These are phyloP conservation scores for Cryphonectria carpinicola DNA, from an alignment of 2,329 filamentous ascomycete genomes.

Conservation along the genomic window DNA sequence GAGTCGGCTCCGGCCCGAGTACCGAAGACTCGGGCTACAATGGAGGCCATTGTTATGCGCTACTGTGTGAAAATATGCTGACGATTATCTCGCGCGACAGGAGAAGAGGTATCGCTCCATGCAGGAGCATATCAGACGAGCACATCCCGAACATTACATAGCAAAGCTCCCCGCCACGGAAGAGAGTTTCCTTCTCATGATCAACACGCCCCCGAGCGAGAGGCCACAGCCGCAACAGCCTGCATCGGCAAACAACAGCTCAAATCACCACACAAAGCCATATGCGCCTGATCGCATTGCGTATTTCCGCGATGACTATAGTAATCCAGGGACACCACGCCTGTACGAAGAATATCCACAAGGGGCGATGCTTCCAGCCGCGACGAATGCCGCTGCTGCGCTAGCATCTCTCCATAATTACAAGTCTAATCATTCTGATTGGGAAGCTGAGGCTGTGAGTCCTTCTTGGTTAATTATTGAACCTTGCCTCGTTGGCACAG, in stretches of 20 bases:
- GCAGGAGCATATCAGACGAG: constrained; percentile 98
- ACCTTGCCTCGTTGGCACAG: constrained; percentile 6
- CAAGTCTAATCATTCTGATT: constrained; percentile 71
- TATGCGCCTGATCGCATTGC: constrained; percentile 67
- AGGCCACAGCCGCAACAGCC: constrained; percentile 40
- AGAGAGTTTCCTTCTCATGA: constrained; percentile 97
- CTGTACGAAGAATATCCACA: constrained; percentile 68
- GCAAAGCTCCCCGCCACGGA: constrained; percentile 97
- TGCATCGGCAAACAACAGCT: constrained; percentile 32
- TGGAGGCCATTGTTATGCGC: not conserved
- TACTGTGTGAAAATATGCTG: constrained; percentile 22
- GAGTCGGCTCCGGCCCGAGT: not conserved
- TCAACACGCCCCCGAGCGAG: constrained; percentile 76
- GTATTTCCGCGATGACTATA: constrained; percentile 69
- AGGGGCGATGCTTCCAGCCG: constrained; percentile 66
- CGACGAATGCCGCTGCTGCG: constrained; percentile 80
- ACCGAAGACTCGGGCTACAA: not conserved
- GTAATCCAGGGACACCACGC: constrained; percentile 70
- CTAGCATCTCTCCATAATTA: constrained; percentile 81
- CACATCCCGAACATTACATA: constrained; percentile 97
- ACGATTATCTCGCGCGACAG: constrained; percentile 33
- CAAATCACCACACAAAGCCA: constrained; percentile 41
- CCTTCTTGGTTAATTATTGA: constrained; percentile 12
- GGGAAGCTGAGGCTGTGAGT: constrained; percentile 78
- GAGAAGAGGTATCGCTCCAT: constrained; percentile 80